Evolutionary conservation across 2,329 filamentous ascomycete species (phyloP), one percentile per base, ranked within the genome.

Genomic region (Botrytis squamosa): DNA sequence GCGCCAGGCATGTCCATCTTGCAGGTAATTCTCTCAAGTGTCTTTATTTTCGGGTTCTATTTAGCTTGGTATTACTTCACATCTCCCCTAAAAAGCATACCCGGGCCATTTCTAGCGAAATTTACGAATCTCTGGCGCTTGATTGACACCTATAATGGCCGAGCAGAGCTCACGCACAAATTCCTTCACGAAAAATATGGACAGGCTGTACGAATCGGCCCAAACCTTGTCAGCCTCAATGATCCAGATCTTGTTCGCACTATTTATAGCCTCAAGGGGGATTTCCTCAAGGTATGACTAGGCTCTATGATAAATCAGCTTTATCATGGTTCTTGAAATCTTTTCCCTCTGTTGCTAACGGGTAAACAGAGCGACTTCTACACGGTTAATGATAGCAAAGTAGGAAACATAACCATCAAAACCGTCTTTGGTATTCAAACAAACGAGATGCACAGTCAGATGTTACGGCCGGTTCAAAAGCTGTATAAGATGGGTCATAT

Each of bases 51-150:
- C 0, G 25, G 25, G 3, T 55, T 29, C 5, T 64, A 59, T 16
- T 16, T 33, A 10, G 25, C 71, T 3, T 74, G 72, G 74, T 33
- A 8, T n/a, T 76, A 74, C 57, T 52, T 76, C 3, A 71, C 38
- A 0, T 77, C 74, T 29, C 77, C 75, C 8, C 40, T 78, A 16
- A 76, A 63, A 46, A 67, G 71, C 3, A 73, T 80, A 38, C 79
- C 79, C 0, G 79, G 80, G 4, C 80, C 80, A 0, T 78, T 79
- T 36, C 44, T 78, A 42, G 80, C 79, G 3, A 77, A 77, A 38
- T 77, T 80, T 40, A 76, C 78, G 4, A 75, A 80, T 59, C 36
- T 79, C 33, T 81, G 80, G 80, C 77, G 78, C 4, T 67, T 80
- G 12, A 63, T 76, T 9, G 75, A 76, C 49, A 70, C 66, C 2